Evolutionary conservation across 345 rosid genomes (phyloP).

Genomic region (Barbarea vulgaris): DNA sequence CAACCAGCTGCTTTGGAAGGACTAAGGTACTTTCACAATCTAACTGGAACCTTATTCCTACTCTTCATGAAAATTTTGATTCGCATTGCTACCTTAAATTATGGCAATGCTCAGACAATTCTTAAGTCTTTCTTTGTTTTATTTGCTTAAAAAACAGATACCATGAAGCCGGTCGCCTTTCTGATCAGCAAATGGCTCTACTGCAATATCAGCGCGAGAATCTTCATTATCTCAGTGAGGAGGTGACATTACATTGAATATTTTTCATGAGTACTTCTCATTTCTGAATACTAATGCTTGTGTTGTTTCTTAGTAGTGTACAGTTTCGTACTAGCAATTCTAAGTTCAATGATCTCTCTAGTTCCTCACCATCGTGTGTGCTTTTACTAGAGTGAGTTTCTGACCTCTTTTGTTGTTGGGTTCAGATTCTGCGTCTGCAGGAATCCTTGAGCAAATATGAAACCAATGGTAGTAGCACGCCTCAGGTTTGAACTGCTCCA

Average conservation of each 20-base stretch:
- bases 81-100: not conserved
- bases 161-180: slow-evolving; percentile 82
- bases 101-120: not conserved
- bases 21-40: slow-evolving; percentile 60
- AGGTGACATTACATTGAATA: slow-evolving; percentile 46
- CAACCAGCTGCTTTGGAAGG: slow-evolving; percentile 92
- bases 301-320: slow-evolving; percentile 10
- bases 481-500: slow-evolving; percentile 68
- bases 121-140: slow-evolving; percentile 12
- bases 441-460: slow-evolving; percentile 95
- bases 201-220: slow-evolving; percentile 98
- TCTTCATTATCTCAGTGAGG: slow-evolving; percentile 95
- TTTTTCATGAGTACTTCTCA: not conserved
- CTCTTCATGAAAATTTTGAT: not conserved
- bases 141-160: slow-evolving; percentile 52
- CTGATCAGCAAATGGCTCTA: slow-evolving; percentile 98
- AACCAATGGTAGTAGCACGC: slow-evolving; percentile 76
- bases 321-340: not conserved
- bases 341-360: not conserved
- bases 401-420: not conserved
- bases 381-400: not conserved
- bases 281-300: slow-evolving; percentile 18
- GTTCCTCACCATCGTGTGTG: slow-evolving; percentile 10
- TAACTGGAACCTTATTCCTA: not conserved
- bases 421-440: slow-evolving; percentile 88